Conservation (phyloP, 2,329 filamentous ascomycete species). For the Phyllosticta citriasiana region DNA sequence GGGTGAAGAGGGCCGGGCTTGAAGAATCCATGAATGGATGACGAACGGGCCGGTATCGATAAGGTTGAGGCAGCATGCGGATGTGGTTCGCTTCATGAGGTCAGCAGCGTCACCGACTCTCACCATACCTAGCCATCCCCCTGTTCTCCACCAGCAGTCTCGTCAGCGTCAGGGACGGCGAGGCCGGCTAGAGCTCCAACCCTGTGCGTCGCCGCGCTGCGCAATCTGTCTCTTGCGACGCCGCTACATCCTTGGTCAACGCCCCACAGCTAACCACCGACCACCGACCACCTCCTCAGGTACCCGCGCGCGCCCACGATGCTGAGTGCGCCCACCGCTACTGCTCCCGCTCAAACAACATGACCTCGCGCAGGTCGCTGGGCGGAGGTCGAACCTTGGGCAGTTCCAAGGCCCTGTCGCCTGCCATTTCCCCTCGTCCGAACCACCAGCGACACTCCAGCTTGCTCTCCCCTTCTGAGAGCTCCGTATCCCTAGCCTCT, state of each 20-base stretch:
- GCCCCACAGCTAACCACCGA: constrained; percentile 8
- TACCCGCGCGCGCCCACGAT: constrained; percentile 1
- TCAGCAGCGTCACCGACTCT: neutral
- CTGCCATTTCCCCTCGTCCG: constrained; percentile 39
- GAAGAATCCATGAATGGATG: constrained; percentile 4
- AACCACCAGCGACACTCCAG: constrained; percentile 34
- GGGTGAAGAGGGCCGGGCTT: neutral
- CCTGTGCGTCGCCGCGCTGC: constrained; percentile 1
- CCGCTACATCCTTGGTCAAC: constrained; percentile 3
- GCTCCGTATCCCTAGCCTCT: constrained; percentile 69
- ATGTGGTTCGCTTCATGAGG: neutral
- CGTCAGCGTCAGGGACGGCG: neutral
- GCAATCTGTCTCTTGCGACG: constrained; percentile 4
- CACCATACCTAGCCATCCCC: neutral
- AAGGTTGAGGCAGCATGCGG: neutral
- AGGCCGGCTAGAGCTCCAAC: neutral
- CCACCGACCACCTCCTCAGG: constrained; percentile 8
- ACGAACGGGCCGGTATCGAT: neutral
- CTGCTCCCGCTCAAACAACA: constrained; percentile 26
- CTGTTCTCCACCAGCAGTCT: neutral
- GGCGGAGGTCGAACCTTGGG: constrained; percentile 88
- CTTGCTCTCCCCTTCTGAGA: constrained; percentile 54
- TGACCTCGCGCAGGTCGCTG: constrained; percentile 72
- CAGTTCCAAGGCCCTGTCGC: constrained; percentile 71
- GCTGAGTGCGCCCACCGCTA: constrained; percentile 7